Percentiles rank a stretch among this genome's conserved stretches.
These are phyloP conservation scores for Suillus lakei DNA, from an alignment of 768 basidiomycete genomes.

Conservation along the genomic window DNA sequence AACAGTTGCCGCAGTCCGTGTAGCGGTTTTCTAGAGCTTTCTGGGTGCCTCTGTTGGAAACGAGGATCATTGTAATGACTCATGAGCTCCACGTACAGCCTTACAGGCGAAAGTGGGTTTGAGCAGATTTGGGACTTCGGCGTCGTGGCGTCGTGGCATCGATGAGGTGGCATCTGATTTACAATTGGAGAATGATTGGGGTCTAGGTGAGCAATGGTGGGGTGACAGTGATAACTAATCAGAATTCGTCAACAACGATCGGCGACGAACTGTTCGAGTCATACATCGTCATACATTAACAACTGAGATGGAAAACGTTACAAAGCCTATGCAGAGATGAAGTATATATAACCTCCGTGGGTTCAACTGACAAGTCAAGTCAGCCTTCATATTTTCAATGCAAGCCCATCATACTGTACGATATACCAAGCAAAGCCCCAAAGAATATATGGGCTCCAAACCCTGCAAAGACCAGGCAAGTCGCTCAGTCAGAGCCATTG, in stretches of 20 bases:
- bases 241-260: too few relatives aligned
- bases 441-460: conserved; percentile 36
- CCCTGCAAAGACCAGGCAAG: conserved; percentile 39
- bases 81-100: too few relatives aligned
- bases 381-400: background rate
- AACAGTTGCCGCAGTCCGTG: background rate
- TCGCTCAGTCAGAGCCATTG: background rate
- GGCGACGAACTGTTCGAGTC: too few relatives aligned
- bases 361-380: background rate
- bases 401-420: conserved; percentile 43
- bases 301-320: background rate
- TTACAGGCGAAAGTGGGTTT: too few relatives aligned
- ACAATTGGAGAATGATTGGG: background rate
- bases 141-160: background rate
- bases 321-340: background rate
- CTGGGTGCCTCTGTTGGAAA: too few relatives aligned
- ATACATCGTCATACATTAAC: background rate
- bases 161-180: background rate
- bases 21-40: background rate
- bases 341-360: background rate
- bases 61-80: too few relatives aligned
- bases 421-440: conserved; percentile 38
- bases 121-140: too few relatives aligned
- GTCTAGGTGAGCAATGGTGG: background rate
- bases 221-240: background rate